Evolutionary conservation across 352 stramenopile species (phyloP), one percentile per base, ranked within the genome.

Genomic region (Globisporangium nagaii): DNA sequence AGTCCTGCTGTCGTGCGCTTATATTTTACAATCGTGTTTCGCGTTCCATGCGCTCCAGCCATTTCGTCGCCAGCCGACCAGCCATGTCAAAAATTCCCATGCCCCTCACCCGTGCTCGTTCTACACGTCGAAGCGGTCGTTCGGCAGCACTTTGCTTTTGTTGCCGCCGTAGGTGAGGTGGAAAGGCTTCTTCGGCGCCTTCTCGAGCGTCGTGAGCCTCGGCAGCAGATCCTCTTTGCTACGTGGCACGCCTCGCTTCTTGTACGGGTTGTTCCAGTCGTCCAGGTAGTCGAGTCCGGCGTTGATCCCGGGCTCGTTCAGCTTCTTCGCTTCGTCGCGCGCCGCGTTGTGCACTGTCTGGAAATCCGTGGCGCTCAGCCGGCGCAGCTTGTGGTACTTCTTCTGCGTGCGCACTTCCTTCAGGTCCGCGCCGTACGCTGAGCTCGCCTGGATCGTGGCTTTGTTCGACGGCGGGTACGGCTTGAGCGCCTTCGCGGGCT

Each of bases 251-350:
- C 76, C 76, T 20, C 76, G 74, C 53, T 82, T 84, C 41, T 76
- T 86, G 76, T 81, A 87, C 3, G 79, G 76, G 57, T 87, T 86
- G n/a, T 73, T 66, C 62, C 74, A 79, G 24, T 75, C 70, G 51
- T 87, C 67, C 11, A 87, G 46, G 48, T 87, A 89, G 25, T 81
- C 65, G 34, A 77, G 53, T 5, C 70, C 74, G 15, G 75, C 61
- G 52, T 86, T 86, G 36, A 89, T 73, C 1, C 72, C 69, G 12
- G 73, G 68, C 11, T 62, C 53, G 19, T 81, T 75, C 2, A 73
- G 53, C 42, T 80, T 72, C 20, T 55, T 62, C 4, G 61, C 46
- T 0, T 63, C 53, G n/a, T 84, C 69, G 25, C 71, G 50, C 31
- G 73, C 65, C n/a, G 71, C 44, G 36, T 84, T 85, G 65, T 68